Evolutionary conservation across 2,329 filamentous ascomycete genomes (phyloP), one percentile per base, ranked within the genome.

Genomic region (Monosporascus ibericus): DNA sequence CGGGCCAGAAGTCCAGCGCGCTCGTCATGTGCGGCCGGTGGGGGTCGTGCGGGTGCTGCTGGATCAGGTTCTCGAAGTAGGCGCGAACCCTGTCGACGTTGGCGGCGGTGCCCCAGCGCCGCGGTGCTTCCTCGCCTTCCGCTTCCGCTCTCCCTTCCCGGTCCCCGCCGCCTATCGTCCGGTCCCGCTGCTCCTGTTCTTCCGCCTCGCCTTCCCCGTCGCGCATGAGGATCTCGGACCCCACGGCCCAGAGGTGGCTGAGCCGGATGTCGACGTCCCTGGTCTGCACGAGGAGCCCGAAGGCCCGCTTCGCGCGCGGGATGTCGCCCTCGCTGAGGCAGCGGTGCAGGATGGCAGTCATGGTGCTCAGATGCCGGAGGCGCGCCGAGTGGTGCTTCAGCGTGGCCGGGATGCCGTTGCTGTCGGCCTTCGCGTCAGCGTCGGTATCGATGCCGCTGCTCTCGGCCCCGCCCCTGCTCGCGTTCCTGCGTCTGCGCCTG

Each of bases 211-310:
- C 52, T 67, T 56, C 51, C 56, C 75, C 77, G 27, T 77, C 72
- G 17, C 87, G 81, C 71, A 95, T 83, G 52, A 96, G 71, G 20
- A 96, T 81, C 70, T 96, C 92, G 2, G 89, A 90, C 1, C 90
- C 91, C 44, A 96, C 79, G 15, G 86, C 86, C 92, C 92, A 96
- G 58, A 87, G 79, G 37, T 82, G 80, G 62, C 85, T 78, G 20
- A 75, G 75, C 39, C 90, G 81, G 47, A 92, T 68, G 65, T 96
- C 90, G 20, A 92, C 75, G 6, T 85, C 72, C 48, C 60, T 55
- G 5, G 70, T 69, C 78, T 80, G 80, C 47, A 91, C 67, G 34
- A 96, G 76, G 58, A 95, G 71, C 1, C 83, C 86, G 77, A 90
- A 92, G 0, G 88, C 87, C 54, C 88, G 78, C 48, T 81, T 81